Evolutionary conservation across 164 flowering plant species (phyloP), one percentile per base, ranked within the genome.

Genomic region (Magnolia officinalis): DNA sequence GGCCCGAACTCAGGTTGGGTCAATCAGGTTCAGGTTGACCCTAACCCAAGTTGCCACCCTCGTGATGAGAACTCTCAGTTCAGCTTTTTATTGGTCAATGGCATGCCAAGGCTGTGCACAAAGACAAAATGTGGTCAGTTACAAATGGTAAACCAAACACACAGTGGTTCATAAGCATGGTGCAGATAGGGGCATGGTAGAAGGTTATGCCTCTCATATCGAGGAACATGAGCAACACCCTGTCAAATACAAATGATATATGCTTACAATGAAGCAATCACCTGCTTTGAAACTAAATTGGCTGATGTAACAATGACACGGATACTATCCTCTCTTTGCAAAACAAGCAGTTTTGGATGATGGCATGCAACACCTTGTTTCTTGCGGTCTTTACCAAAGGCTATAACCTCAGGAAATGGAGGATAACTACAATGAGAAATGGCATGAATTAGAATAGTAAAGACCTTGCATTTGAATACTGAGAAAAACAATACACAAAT

Each of bases 361-460:
- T 94, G 98, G 77, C 98, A 94, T 81, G 90, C 98, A 83, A 94
- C 81, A 26, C 98, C 98, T 65, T 84, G 86, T 78, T 76, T 92
- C 84, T 85, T 89, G 51, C 82, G 82, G 76, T 92, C 91, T 76
- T 87, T 83, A 64, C 95, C 93, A 82, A 94, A 92, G 64, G 98
- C 96, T 79, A 94, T 80, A 63, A 80, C 86, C 72, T 92, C 97
- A 49, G 98, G 96, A 80, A 94, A 94, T 71, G 87, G 87, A n/a
- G 98, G 98, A 86, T 84, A 87, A 79, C 98, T 94, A 78, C 61
- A 50, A 73, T 23, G 68, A 75, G 8, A 72, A 76, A 37, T n/a
- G 8, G 50, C 58, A 31, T 2, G 23, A 11, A 74, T 75, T 49
- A 70, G 18, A 71, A 69, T 71, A 75, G 55, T 50, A 51, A 55